These are phyloP conservation scores for Acanthamoeba rhysodes DNA, from an alignment of 208 protist species.

Conservation along the genomic window DNA sequence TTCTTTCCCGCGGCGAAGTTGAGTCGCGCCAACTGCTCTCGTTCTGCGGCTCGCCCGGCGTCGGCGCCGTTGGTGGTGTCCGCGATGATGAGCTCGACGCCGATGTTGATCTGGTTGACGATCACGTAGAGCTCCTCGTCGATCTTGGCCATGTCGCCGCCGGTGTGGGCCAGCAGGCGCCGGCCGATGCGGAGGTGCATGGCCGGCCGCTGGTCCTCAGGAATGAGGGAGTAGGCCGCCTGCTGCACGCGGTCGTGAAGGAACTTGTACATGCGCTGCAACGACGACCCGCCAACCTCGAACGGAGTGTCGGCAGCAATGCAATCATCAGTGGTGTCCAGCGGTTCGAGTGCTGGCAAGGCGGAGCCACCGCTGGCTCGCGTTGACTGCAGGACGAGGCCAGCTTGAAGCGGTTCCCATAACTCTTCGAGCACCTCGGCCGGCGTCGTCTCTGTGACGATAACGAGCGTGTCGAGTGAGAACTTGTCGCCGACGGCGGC, in stretches of 20 bases:
- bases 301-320: too few relatives aligned
- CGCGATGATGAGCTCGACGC: not conserved
- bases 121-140: slow-evolving; percentile 63
- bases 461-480: slow-evolving; percentile 40
- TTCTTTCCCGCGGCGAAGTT: slow-evolving; percentile 70
- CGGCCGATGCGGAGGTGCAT: slow-evolving; percentile 63
- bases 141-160: slow-evolving; percentile 19
- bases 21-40: slow-evolving; percentile 23
- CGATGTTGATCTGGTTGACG: slow-evolving; percentile 73
- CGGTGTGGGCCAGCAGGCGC: slow-evolving; percentile 38
- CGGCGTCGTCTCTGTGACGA: not conserved
- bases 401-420: too few relatives aligned
- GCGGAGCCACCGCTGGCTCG: too few relatives aligned
- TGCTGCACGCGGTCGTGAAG: slow-evolving; percentile 72
- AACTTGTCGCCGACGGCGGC: slow-evolving; percentile 45
- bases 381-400: too few relatives aligned
- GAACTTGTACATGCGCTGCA: too few relatives aligned
- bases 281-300: too few relatives aligned
- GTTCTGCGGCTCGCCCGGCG: too few relatives aligned
- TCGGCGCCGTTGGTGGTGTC: not conserved
- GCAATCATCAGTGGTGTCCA: too few relatives aligned
- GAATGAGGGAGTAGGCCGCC: slow-evolving; percentile 74
- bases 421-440: too few relatives aligned
- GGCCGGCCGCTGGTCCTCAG: not conserved
- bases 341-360: too few relatives aligned